Evolutionary conservation across 1,284 basidiomycete species (phyloP), one percentile per base, ranked within the genome.

Genomic region (Ustilago trichophora): DNA sequence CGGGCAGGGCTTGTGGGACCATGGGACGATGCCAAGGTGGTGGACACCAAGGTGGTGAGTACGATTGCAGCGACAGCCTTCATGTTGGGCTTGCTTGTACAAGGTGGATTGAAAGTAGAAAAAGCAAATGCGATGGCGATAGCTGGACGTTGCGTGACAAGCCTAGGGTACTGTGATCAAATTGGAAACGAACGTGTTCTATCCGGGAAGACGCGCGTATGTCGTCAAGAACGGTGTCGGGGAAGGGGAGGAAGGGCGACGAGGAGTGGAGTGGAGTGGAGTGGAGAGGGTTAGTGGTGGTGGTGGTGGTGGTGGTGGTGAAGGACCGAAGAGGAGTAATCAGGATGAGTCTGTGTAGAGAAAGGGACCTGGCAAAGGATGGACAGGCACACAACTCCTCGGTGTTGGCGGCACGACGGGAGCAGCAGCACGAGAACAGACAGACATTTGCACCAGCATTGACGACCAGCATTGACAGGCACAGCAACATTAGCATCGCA

Each of bases 11-110:
- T 31, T 21, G 43, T 40, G 12, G 38, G 34, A 7, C 29, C 40
- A 38, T 68, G 65, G 10, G 58, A 57, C 16, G 65, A 38, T 15
- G 65, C 65, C 38, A 68, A 25, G 13, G 58, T 38, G 43, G 48
- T 51, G 8, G 65, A 58, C 15, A 59, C 47, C 46, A 68, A 38
- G 25, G 54, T 24, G 29, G 64, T 55, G 42, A 57, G 52, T 9
- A 59, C 41, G n/a, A 68, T 34, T 18, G 65, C 50, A 26, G 65
- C 33, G 40, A 59, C 29, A 7, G 63, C 43, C 50, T 68, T 68
- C 64, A 67, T 67, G 16, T 22, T 52, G 32, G 29, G 10, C 3
- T 26, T 27, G 34, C n/a, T 25, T 32, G 15, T 31, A 10, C 19
- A 24, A 21, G 25, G 26, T 29, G 15, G 31, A 21, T 31, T 9